A percentile compares a stretch with the other conserved stretches of the same genome.
phyloP scores from a whole-genome alignment of 495 filamentous ascomycete species.

The Entonaema liquescens region DNA sequence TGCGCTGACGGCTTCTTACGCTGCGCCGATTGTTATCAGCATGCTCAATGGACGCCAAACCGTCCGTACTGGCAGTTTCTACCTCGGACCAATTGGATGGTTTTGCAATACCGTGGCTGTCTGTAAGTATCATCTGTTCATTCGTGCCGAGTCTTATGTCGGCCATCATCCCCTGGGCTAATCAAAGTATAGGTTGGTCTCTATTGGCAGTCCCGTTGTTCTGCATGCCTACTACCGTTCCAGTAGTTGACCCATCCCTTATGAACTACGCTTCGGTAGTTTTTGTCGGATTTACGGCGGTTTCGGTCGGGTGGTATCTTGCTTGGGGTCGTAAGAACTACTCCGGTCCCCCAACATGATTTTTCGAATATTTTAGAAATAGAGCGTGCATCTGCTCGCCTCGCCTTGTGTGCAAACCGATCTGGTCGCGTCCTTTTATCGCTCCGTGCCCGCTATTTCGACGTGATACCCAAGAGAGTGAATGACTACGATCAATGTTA shows the following conservation, averaged over 20 bases:
- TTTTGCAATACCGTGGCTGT: conserved; percentile 64
- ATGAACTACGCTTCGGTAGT: conserved; percentile 76
- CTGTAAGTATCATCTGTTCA: conserved; percentile 49
- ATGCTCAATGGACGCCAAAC: conserved; percentile 60
- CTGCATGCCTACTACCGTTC: conserved; percentile 69
- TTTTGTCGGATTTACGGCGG: conserved; percentile 65
- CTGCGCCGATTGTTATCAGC: conserved; percentile 64
- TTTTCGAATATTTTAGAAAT: conserved; percentile 6
- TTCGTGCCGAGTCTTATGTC: not conserved
- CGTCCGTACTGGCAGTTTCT: conserved; percentile 64
- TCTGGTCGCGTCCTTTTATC: not conserved
- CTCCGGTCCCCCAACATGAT: conserved; percentile 66
- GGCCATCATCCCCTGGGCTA: conserved; percentile 29
- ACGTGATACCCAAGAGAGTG: conserved; percentile 26
- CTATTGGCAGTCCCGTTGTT: conserved; percentile 70
- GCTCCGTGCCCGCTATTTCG: conserved; percentile 4
- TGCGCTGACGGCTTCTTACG: conserved; percentile 65
- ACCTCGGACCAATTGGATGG: conserved; percentile 63
- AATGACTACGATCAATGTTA: conserved; percentile 7
- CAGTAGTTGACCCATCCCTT: conserved; percentile 64
- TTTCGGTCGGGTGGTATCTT: conserved; percentile 55
- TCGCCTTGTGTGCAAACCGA: not conserved
- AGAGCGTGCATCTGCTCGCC: conserved; percentile 1
- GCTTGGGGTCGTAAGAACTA: conserved; percentile 73
- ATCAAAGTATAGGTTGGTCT: conserved; percentile 62